A percentile compares a stretch with the other conserved stretches of the same genome.
Conservation (phyloP, 2,329 filamentous ascomycete genomes). For the Penicillium paneum region DNA sequence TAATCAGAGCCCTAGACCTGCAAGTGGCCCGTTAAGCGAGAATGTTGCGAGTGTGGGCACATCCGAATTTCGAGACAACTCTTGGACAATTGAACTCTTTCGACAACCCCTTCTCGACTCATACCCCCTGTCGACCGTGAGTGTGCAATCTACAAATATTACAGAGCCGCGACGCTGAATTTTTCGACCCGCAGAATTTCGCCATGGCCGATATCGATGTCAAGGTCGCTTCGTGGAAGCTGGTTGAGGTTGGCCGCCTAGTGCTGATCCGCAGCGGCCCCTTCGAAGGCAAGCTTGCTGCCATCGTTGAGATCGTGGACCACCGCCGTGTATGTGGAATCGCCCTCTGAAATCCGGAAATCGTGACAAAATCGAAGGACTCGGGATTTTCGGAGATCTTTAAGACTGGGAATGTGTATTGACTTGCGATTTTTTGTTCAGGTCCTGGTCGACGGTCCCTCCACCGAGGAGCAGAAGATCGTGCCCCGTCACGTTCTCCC, state of each 20-base stretch:
- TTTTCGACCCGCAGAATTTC: constrained; percentile 51
- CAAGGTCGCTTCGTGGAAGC: constrained; percentile 82
- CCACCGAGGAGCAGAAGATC: constrained; percentile 71
- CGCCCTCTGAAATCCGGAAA: constrained; percentile 10
- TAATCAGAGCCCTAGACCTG: constrained; percentile 37
- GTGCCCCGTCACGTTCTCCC: constrained; percentile 84
- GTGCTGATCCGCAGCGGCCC: constrained; percentile 84
- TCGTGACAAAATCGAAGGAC: constrained; percentile 8
- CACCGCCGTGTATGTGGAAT: constrained; percentile 89
- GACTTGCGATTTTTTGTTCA: constrained; percentile 44
- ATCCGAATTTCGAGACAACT: constrained; percentile 41
- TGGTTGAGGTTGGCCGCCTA: constrained; percentile 97
- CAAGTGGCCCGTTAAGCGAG: constrained; percentile 43
- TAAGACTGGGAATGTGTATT: constrained; percentile 15
- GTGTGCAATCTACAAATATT: constrained; percentile 22
- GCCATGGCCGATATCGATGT: constrained; percentile 81
- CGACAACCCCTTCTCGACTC: constrained; percentile 38
- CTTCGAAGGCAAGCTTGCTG: constrained; percentile 79
- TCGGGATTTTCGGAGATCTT: constrained; percentile 5
- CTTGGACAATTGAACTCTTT: constrained; percentile 32
- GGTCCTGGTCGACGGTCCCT: constrained; percentile 95
- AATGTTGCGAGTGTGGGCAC: constrained; percentile 36
- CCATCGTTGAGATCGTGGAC: constrained; percentile 99
- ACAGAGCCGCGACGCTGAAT: constrained; percentile 25
- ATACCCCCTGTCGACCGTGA: constrained; percentile 43